Evolutionary conservation across 2,329 filamentous ascomycete species (phyloP).

Genomic region (Fusarium keratoplasticum): DNA sequence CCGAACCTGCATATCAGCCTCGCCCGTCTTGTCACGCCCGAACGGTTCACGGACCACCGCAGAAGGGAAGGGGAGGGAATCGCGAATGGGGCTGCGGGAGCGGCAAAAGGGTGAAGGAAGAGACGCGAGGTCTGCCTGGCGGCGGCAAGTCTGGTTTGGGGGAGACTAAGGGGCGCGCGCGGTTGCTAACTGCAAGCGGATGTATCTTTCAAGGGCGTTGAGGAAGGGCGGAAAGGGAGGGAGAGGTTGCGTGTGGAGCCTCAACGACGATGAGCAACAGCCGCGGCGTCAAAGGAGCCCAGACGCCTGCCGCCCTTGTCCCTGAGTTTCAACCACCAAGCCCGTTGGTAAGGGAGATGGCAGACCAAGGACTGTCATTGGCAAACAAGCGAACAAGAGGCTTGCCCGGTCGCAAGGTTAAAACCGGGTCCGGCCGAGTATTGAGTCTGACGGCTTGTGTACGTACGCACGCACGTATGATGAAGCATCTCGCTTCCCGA

Average conservation of each 20-base stretch:
- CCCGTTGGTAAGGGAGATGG: constrained; percentile 4
- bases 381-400: constrained; percentile 8
- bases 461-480: constrained; percentile 1
- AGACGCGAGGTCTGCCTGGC: constrained; percentile 18
- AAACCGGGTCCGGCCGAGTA: constrained; percentile 30
- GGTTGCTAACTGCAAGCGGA: constrained; percentile 37
- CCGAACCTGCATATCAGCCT: constrained; percentile 38
- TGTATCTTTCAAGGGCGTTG: constrained; percentile 30
- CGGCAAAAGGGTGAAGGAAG: constrained; percentile 20
- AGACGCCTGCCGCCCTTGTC: constrained; percentile 10
- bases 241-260: constrained; percentile 4
- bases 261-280: constrained; percentile 23
- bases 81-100: constrained; percentile 10
- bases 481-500: constrained; percentile 8
- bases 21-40: constrained; percentile 25
- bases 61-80: not conserved
- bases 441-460: constrained; percentile 19
- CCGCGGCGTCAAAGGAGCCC: constrained; percentile 20
- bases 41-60: constrained; percentile 29
- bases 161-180: not conserved
- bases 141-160: constrained; percentile 12
- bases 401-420: constrained; percentile 22
- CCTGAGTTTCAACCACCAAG: constrained; percentile 6
- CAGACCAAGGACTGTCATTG: constrained; percentile 27
- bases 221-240: not conserved